Evolutionary conservation across 2,329 filamentous ascomycete genomes (phyloP).

Genomic region (Trichoderma koningiopsis): DNA sequence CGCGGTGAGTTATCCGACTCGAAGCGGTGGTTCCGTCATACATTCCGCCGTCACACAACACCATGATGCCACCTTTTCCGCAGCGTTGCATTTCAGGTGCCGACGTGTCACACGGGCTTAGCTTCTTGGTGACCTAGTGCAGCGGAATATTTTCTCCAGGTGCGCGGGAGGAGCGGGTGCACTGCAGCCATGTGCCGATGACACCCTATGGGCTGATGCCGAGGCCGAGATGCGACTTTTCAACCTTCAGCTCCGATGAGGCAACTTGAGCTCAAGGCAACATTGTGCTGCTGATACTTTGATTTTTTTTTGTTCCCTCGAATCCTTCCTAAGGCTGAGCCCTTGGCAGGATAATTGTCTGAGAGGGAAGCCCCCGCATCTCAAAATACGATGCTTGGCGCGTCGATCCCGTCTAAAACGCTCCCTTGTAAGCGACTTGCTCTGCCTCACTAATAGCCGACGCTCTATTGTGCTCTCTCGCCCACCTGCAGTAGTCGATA

Average conservation of each 20-base stretch:
- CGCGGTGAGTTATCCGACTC: not conserved
- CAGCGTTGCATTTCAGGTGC: not conserved
- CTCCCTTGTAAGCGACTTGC: not conserved
- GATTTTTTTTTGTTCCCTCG: not conserved
- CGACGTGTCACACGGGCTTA: not conserved
- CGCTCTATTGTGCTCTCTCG: not conserved
- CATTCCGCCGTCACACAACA: slow-evolving; percentile 2
- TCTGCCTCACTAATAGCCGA: not conserved
- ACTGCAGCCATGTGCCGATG: slow-evolving; percentile 2
- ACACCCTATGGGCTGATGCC: slow-evolving; percentile 8
- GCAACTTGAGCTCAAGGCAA: not conserved
- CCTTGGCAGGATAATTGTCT: slow-evolving; percentile 6
- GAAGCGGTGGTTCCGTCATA: slow-evolving; percentile 1
- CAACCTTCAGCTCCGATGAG: not conserved
- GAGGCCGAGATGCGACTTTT: slow-evolving; percentile 1
- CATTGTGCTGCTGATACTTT: not conserved
- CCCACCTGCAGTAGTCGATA: not conserved
- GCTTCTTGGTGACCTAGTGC: not conserved
- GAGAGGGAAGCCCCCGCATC: slow-evolving; percentile 19
- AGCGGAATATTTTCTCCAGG: not conserved
- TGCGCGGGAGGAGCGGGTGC: not conserved
- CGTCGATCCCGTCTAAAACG: slow-evolving; percentile 11
- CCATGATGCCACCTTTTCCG: not conserved
- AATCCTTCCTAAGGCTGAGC: not conserved
- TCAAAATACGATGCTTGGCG: slow-evolving; percentile 26